Conservation (phyloP, 495 filamentous ascomycete genomes). For the Penicillium psychrofluorescens region DNA sequence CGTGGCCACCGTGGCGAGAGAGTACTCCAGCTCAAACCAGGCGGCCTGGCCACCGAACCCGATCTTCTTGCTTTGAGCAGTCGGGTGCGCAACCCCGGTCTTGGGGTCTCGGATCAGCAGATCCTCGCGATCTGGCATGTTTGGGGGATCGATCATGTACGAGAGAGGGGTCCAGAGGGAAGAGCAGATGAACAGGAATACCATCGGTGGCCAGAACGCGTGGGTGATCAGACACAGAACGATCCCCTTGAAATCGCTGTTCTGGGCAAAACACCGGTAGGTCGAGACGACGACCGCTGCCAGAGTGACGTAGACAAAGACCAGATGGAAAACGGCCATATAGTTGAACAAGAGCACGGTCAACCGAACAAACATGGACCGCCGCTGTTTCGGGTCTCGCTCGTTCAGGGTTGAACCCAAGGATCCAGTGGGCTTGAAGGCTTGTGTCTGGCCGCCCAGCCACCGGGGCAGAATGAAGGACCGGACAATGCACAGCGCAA, state of each 20-base stretch:
- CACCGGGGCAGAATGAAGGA: constrained; percentile 38
- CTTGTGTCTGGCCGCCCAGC: constrained; percentile 29
- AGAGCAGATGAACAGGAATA: constrained; percentile 29
- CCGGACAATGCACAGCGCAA: constrained; percentile 34
- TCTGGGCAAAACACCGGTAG: constrained; percentile 25
- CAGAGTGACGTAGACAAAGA: constrained; percentile 34
- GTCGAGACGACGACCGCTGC: constrained; percentile 27
- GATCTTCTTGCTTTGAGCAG: constrained; percentile 32
- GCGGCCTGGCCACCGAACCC: constrained; percentile 32
- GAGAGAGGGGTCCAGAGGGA: constrained; percentile 32
- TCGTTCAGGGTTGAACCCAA: constrained; percentile 24
- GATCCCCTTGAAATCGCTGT: constrained; percentile 16
- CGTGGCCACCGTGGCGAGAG: constrained; percentile 27
- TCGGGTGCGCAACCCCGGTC: constrained; percentile 39
- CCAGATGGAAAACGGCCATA: constrained; percentile 29
- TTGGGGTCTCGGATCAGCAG: constrained; percentile 34
- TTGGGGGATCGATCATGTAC: constrained; percentile 38
- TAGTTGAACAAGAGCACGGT: constrained; percentile 26
- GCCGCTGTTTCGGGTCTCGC: constrained; percentile 22
- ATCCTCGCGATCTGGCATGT: constrained; percentile 35
- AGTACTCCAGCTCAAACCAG: constrained; percentile 37
- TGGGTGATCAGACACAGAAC: constrained; percentile 37
- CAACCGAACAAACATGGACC: constrained; percentile 22
- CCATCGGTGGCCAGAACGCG: constrained; percentile 40
- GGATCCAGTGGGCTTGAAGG: constrained; percentile 30